These are phyloP conservation scores for Juncus effusus DNA, from an alignment of 176 grass and related monocot genomes.

Conservation along the genomic window DNA sequence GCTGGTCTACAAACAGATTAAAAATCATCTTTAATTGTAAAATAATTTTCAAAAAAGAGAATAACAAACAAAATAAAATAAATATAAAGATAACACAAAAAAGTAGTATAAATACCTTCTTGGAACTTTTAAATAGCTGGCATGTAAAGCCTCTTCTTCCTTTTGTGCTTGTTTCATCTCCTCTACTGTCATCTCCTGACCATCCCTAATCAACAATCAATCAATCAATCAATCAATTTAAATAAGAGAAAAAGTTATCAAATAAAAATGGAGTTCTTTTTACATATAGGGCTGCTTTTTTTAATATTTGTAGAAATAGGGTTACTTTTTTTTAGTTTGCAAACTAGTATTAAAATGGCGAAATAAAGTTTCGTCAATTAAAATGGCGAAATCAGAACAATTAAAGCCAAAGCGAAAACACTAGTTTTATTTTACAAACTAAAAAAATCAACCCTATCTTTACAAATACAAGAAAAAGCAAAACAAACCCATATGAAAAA, in stretches of 20 bases:
- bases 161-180: conserved; percentile 53
- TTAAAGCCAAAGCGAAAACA: not conserved
- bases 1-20: conserved; percentile 42
- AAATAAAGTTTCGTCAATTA: too few species aligned
- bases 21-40: too few species aligned
- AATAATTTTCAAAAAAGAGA: too few species aligned
- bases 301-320: too few species aligned
- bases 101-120: conserved; percentile 44
- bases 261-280: not conserved
- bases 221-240: not conserved
- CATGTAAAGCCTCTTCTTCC: conserved; percentile 75
- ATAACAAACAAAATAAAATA: not conserved
- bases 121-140: conserved; percentile 58
- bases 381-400: not conserved
- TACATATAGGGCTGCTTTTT: too few species aligned
- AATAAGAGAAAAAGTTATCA: not conserved
- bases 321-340: not conserved
- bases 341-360: not conserved
- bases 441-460: not conserved
- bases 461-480: not conserved
- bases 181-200: conserved; percentile 35
- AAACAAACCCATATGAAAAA: not conserved
- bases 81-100: not conserved
- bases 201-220: conserved; percentile 40
- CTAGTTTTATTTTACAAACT: not conserved